Base-by-base conservation (phyloP, 2,329 filamentous ascomycete genomes). In the Clonostachys rosea region DNA sequence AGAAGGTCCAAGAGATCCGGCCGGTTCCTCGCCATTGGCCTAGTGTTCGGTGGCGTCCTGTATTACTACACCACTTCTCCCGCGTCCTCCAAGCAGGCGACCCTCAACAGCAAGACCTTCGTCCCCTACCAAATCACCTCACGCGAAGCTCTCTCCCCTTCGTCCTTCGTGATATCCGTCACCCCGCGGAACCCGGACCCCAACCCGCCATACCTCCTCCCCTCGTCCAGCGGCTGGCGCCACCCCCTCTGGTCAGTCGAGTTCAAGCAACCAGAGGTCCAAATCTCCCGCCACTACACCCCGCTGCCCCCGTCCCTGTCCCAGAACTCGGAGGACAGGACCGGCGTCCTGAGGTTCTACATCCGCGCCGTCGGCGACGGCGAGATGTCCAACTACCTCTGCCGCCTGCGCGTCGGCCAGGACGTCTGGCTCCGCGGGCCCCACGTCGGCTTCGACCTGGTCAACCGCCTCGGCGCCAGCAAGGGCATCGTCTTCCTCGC, bases 201-300 rank as follows among this genome's bases (percentile, higher is more conserved):
- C 6, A 48, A 49, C 36, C 57, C 52, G 3, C 64, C 56, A 10
- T 62, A 62, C 46, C 44, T 69, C n/a, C 36, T 50, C 16, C 50
- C 55, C 18, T 36, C 50, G n/a, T 50, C 56, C 4, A 47, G 50
- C 14, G 40, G 48, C 52, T 67, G 68, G 67, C 55, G 53, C 11
- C 53, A 79, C 47, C 86, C 87, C 5, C 76, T 95, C 40, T 95
- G 90, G 87, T 91, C 86, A 52, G 86, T 97, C 34, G 87, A 96
- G 70, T 83, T 96, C 60, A 96, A 95, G 69, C 94, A 97, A 69
- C 94, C 94, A 3, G 85, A 96, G 63, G 70, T 97, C 48, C 91
- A 96, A 67, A 95, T 99, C 56, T 89, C 89, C 40, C 74, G 94
- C 51, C 84, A 90, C 49, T 99, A 99, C 67, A 97, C 94, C 5